A percentile compares a stretch with the other conserved stretches of the same genome.
phyloP scores from a whole-genome alignment of 2,329 filamentous ascomycete species.

The Hymenoscyphus scutula region DNA sequence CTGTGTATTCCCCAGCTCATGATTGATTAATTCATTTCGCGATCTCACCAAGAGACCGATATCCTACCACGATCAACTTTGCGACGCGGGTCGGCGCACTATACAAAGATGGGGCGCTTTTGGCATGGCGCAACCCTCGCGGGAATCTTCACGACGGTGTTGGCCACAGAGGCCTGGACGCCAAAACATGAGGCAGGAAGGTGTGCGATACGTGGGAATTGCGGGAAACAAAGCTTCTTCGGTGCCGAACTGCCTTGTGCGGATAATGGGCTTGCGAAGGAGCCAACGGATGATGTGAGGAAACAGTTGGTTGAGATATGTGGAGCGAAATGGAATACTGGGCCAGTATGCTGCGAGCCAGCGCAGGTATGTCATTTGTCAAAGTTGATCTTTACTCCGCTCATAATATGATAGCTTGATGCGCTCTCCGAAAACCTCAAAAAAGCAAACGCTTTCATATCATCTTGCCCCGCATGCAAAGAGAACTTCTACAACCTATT shows the following conservation, averaged over 20 bases:
- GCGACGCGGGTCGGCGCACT: conserved; percentile 22
- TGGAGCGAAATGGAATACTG: conserved; percentile 79
- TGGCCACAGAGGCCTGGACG: conserved; percentile 35
- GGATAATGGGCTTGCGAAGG: conserved; percentile 79
- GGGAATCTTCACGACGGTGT: conserved; percentile 22
- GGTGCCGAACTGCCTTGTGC: conserved; percentile 87
- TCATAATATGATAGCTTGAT: conserved; percentile 56
- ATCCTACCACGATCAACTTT: conserved; percentile 2
- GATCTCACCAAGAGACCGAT: conserved; percentile 1
- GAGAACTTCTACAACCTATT: conserved; percentile 98
- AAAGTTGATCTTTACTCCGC: neutral
- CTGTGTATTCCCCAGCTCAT: neutral
- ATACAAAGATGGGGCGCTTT: conserved; percentile 23
- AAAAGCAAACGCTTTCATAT: conserved; percentile 83
- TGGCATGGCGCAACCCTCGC: conserved; percentile 24
- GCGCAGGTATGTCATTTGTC: conserved; percentile 60
- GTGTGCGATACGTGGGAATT: conserved; percentile 88
- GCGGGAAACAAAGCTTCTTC: conserved; percentile 87
- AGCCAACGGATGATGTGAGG: conserved; percentile 69
- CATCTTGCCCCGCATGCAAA: conserved; percentile 93
- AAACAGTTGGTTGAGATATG: conserved; percentile 81
- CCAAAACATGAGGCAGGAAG: conserved; percentile 78
- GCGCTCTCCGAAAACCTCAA: conserved; percentile 80
- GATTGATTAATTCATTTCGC: neutral
- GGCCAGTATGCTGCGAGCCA: conserved; percentile 78